These are phyloP conservation scores for Salix exigua DNA, from an alignment of 345 rosid genomes.

Conservation along the genomic window DNA sequence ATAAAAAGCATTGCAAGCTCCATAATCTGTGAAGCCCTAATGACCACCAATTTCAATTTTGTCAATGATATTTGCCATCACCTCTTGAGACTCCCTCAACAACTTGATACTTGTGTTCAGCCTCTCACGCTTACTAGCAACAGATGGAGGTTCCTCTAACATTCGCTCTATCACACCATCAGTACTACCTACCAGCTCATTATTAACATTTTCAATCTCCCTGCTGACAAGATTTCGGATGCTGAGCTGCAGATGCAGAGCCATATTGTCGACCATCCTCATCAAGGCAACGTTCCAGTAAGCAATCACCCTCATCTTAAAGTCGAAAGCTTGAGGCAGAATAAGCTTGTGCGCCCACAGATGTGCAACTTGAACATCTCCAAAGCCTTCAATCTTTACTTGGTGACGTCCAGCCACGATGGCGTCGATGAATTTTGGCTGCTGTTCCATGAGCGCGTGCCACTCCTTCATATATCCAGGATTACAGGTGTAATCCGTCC, in stretches of 20 bases:
- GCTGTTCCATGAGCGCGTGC: slow-evolving; percentile 18
- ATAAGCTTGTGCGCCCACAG: neutral
- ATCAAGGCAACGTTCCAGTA: slow-evolving; percentile 33
- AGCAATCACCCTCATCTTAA: slow-evolving; percentile 25
- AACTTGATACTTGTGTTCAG: slow-evolving; percentile 21
- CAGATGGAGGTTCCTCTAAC: slow-evolving; percentile 24
- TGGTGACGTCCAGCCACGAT: neutral
- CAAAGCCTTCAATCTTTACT: slow-evolving; percentile 3
- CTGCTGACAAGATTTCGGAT: slow-evolving; percentile 17
- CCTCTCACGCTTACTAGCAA: slow-evolving; percentile 23
- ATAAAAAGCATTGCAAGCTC: no score
- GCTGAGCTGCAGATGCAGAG: slow-evolving; percentile 15
- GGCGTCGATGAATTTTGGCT: neutral
- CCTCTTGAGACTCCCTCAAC: slow-evolving; percentile 23
- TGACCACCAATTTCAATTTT: neutral
- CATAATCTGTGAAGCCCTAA: no score
- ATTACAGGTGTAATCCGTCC: slow-evolving; percentile 31
- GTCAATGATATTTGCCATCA: slow-evolving; percentile 19
- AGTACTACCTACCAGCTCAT: slow-evolving; percentile 16
- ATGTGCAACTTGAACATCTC: neutral
- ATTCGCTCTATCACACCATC: slow-evolving; percentile 25
- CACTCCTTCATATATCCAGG: slow-evolving; percentile 27
- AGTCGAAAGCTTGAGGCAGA: slow-evolving; percentile 23
- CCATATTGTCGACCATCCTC: slow-evolving; percentile 31
- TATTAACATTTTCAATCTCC: slow-evolving; percentile 15